Conservation (phyloP, 2,329 filamentous ascomycete genomes). For the Penicillium decumbens region DNA sequence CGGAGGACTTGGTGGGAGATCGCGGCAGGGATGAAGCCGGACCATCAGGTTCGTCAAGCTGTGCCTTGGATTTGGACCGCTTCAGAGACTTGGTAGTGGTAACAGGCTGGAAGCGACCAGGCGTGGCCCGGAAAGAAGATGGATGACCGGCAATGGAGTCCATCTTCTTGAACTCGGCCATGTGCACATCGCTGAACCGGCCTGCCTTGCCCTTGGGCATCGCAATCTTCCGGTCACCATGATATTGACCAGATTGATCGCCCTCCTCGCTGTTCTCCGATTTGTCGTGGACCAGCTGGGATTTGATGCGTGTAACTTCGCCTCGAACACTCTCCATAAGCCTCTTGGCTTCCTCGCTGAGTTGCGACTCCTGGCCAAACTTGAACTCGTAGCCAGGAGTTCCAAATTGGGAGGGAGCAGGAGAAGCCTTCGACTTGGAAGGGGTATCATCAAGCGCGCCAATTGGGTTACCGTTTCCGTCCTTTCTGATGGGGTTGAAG, state of each 20-base stretch:
- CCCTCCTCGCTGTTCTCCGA: constrained; percentile 52
- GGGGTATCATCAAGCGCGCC: constrained; percentile 36
- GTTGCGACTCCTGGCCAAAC: constrained; percentile 43
- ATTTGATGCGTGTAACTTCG: constrained; percentile 67
- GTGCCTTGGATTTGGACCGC: constrained; percentile 57
- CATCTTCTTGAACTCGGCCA: constrained; percentile 93
- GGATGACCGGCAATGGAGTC: constrained; percentile 87
- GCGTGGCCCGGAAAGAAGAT: constrained; percentile 60
- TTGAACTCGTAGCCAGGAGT: constrained; percentile 47
- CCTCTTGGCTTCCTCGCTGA: constrained; percentile 50
- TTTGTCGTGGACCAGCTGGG: constrained; percentile 59
- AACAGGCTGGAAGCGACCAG: constrained; percentile 41
- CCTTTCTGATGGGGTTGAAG: constrained; percentile 66
- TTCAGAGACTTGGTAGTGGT: constrained; percentile 45
- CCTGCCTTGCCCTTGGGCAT: constrained; percentile 70
- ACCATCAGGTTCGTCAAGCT: constrained; percentile 57
- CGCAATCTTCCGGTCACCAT: constrained; percentile 65
- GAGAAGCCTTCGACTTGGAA: constrained; percentile 37
- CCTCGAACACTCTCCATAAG: constrained; percentile 65
- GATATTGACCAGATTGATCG: constrained; percentile 40
- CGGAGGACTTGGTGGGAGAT: constrained; percentile 26
- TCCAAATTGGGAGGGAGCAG: constrained; percentile 33
- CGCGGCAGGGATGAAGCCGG: constrained; percentile 39
- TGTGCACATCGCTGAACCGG: constrained; percentile 80
- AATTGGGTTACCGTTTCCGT: constrained; percentile 34